phyloP scores from a whole-genome alignment of 2,329 filamentous ascomycete genomes.

The Exophiala lecanii-corni region DNA sequence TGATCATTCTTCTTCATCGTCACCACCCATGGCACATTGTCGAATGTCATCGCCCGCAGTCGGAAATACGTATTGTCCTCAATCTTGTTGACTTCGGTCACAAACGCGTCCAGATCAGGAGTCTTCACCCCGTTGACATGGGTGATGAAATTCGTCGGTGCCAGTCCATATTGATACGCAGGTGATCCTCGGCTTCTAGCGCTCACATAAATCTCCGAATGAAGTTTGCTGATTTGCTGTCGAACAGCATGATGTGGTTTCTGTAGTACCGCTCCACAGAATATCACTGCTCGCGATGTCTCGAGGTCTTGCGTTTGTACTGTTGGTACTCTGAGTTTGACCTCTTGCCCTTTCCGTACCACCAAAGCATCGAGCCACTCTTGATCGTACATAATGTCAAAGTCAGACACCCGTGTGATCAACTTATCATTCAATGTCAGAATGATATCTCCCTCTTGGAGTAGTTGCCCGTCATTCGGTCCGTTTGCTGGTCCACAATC shows the following conservation, averaged over 20 bases:
- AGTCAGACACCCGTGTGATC: conserved; percentile 85
- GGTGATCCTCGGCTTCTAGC: conserved; percentile 78
- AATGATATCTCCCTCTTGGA: conserved; percentile 88
- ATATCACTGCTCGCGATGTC: conserved; percentile 85
- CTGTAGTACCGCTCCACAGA: conserved; percentile 92
- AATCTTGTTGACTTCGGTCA: conserved; percentile 77
- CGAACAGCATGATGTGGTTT: conserved; percentile 92
- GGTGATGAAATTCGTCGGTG: conserved; percentile 95
- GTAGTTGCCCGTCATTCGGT: conserved; percentile 44
- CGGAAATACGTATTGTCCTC: conserved; percentile 98
- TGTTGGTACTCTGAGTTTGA: conserved; percentile 72
- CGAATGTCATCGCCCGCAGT: conserved; percentile 94
- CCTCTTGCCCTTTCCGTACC: conserved; percentile 76
- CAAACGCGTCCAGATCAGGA: conserved; percentile 73
- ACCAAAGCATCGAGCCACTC: conserved; percentile 78
- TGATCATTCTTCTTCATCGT: conserved; percentile 99
- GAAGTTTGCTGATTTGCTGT: conserved; percentile 94
- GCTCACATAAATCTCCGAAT: conserved; percentile 94
- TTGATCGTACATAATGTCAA: conserved; percentile 95
- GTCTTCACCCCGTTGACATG: conserved; percentile 89
- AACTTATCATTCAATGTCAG: conserved; percentile 86
- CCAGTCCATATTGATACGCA: conserved; percentile 83
- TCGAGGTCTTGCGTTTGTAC: conserved; percentile 86
- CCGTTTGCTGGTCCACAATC: conserved; percentile 52
- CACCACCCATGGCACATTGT: conserved; percentile 98